Conservation (phyloP, 179 eudicot genomes). For the Carnegiea gigantea region DNA sequence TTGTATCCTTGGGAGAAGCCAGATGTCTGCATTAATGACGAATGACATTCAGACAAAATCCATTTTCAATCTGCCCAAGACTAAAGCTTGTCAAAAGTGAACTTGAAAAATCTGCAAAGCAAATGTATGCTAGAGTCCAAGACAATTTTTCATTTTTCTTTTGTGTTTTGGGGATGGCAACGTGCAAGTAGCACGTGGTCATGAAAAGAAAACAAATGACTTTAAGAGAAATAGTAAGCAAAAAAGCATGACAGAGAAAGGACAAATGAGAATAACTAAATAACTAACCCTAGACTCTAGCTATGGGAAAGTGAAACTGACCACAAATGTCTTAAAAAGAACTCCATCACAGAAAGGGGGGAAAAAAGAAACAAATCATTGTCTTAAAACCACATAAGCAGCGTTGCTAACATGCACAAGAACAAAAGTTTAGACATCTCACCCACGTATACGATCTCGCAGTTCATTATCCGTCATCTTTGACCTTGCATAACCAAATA, state of each 20-base stretch:
- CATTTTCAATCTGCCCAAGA: not conserved
- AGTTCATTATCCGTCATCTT: conserved; percentile 78
- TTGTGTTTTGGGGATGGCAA: not conserved
- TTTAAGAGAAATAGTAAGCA: not conserved
- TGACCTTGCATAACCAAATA: conserved; percentile 96
- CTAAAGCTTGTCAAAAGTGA: not conserved
- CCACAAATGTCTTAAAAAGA: not conserved
- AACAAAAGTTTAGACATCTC: conserved; percentile 28
- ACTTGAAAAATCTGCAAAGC: not conserved
- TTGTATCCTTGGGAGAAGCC: conserved; percentile 42
- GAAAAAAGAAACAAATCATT: not conserved
- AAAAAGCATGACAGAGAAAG: not conserved
- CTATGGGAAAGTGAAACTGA: not conserved
- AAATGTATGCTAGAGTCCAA: not conserved
- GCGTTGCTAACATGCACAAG: not conserved
- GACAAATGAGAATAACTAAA: conserved; percentile 1
- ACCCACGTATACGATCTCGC: conserved; percentile 78
- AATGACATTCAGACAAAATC: conserved; percentile 14
- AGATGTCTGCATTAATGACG: conserved; percentile 55
- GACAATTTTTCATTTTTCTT: not conserved
- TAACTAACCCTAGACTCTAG: not conserved
- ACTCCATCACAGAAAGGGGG: not conserved
- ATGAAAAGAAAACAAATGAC: not conserved
- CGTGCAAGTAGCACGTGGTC: not conserved
- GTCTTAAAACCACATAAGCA: not conserved